Base-by-base conservation (phyloP, 306 rosid species). In the Trifolium repens region DNA sequence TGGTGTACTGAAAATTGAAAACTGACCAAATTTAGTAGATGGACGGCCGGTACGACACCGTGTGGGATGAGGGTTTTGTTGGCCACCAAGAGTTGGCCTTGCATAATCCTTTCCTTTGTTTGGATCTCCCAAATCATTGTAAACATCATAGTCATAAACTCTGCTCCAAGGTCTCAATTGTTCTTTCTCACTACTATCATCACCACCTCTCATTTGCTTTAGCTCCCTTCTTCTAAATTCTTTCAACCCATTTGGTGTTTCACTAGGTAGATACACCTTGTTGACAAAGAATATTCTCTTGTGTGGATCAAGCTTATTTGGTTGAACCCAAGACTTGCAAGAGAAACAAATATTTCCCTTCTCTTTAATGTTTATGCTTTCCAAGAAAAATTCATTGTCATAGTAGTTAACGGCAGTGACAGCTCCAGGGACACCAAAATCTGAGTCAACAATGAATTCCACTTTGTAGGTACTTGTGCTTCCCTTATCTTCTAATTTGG, bases 261-360 rank as follows among this genome's bases (percentile, higher is more conserved):
- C 87, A 67, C 69, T 0, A 9, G 84, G 84, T 52, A 80, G 55
- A 76, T 72, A 80, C 0, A 50, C 84, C 87, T 83, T 85, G 69
- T 68, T 60, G 16, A 47, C 14, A 73, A 88, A 88, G 84, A 88
- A 88, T 1, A 69, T 15, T 73, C 86, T 72, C 63, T 85, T 83
- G 0, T 26, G 8, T 6, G 77, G 65, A 14, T 65, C 4, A n/a
- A 44, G 65, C 14, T 30, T 49, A 6, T 44, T 55, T 13, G 87
- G 78, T 30, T 85, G 84, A 76, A 88, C 57, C 91, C 87, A 83
- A 65, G 87, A 88, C n/a, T 85, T 69, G 91, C 89, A 83, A 10
- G 54, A 5, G 63, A 88, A 76, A 52, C 67, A 72, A 66, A 70
- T 27, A 46, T 19, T 34, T 32, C 35, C 35, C 35, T 32, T 32